phyloP scores from a whole-genome alignment of 2,329 filamentous ascomycete species.

The Trichophaea hybrida region DNA sequence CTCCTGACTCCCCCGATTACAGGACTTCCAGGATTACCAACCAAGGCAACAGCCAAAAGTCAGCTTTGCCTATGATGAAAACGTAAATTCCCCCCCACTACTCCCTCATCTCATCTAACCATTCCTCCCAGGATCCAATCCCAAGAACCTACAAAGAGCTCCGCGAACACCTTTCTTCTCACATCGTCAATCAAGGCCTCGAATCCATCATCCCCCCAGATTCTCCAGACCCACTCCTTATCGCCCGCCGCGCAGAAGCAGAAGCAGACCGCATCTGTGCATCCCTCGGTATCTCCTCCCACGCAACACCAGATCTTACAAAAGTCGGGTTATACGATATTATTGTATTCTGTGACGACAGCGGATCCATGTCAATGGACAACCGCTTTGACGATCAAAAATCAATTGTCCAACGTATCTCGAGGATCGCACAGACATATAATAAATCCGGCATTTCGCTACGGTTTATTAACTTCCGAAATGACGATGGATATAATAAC shows the following conservation, averaged over 20 bases:
- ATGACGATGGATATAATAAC: not conserved
- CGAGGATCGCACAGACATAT: not conserved
- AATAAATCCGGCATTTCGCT: not conserved
- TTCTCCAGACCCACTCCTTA: not conserved
- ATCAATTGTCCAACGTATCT: not conserved
- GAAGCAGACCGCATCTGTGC: not conserved
- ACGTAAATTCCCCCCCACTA: not conserved
- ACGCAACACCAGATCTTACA: constrained; percentile 2
- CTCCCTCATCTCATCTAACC: not conserved
- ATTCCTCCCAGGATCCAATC: not conserved
- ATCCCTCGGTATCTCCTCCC: not conserved
- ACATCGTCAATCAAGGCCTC: not conserved
- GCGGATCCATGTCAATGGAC: not conserved
- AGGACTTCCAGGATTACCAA: not conserved
- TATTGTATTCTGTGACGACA: constrained; percentile 3
- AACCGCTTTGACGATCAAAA: not conserved
- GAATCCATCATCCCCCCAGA: not conserved
- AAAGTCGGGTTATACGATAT: constrained; percentile 3
- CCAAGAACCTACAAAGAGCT: not conserved
- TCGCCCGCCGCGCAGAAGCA: not conserved
- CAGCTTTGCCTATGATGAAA: constrained; percentile 1
- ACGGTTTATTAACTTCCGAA: constrained; percentile 4
- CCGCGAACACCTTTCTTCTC: not conserved
- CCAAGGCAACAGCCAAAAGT: not conserved
- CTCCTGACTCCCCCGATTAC: not conserved